These are phyloP conservation scores for Takakia lepidozioides DNA, from an alignment of 225 moss, liverwort and hornwort species.

Conservation along the genomic window DNA sequence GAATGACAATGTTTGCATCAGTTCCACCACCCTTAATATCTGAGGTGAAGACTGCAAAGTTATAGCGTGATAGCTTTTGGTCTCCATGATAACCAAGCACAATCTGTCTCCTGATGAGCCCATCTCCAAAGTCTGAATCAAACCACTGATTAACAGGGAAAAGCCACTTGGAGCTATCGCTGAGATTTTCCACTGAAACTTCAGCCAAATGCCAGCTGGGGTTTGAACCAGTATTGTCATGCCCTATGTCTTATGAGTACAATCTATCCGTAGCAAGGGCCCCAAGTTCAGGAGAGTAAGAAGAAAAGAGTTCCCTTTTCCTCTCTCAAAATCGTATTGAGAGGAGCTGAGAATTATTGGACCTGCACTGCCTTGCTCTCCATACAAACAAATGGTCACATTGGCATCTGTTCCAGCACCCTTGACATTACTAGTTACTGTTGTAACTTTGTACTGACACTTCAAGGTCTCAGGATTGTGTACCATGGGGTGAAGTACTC, in stretches of 20 bases:
- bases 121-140: background rate
- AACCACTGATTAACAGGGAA: constrained; percentile 3
- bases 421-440: background rate
- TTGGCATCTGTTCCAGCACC: constrained; percentile 3
- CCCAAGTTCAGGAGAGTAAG: background rate
- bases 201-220: constrained; percentile 1
- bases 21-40: constrained; percentile 2
- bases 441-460: background rate
- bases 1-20: constrained; percentile 2
- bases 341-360: background rate
- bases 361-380: background rate
- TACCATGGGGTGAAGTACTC: background rate
- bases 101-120: background rate
- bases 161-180: background rate
- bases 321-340: background rate
- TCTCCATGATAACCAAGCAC: background rate
- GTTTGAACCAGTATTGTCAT: constrained; percentile 2
- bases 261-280: background rate
- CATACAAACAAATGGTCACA: background rate
- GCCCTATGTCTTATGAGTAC: no score
- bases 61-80: background rate
- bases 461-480: background rate
- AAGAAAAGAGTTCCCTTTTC: background rate
- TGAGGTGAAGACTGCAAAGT: background rate
- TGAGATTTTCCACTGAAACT: constrained; percentile 1